These are phyloP conservation scores for Rubroshorea leprosula DNA, from an alignment of 345 rosid genomes.

Conservation along the genomic window DNA sequence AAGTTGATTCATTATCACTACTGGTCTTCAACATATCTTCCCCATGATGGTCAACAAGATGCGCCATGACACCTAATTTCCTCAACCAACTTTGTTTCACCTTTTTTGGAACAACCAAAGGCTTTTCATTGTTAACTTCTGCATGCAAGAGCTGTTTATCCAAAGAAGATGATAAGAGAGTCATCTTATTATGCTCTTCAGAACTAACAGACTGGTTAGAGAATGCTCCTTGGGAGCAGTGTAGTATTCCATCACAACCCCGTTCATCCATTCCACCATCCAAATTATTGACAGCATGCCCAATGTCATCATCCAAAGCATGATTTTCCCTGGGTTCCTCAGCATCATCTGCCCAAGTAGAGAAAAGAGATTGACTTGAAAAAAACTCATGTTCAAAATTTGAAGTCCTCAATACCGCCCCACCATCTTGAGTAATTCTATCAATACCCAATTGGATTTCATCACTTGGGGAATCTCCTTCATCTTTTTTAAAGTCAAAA, in stretches of 20 bases:
- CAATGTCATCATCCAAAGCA: conserved; percentile 15
- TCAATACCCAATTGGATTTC: conserved; percentile 18
- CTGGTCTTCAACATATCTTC: conserved; percentile 14
- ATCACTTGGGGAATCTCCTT: conserved; percentile 15
- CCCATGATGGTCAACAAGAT: conserved; percentile 26
- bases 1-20: conserved; percentile 36
- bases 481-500: conserved; percentile 19
- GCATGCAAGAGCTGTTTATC: conserved; percentile 13
- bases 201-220: conserved; percentile 32
- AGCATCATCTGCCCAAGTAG: conserved; percentile 25
- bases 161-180: neutral
- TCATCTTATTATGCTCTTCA: conserved; percentile 29
- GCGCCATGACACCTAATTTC: conserved; percentile 37
- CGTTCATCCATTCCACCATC: conserved; percentile 33
- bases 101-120: conserved; percentile 20
- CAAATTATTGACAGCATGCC: conserved; percentile 25
- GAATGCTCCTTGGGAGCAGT: too few species aligned
- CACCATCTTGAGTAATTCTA: conserved; percentile 27
- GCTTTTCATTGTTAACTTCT: conserved; percentile 21
- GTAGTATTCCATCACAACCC: conserved; percentile 14
- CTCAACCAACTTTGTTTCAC: conserved; percentile 43
- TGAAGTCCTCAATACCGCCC: conserved; percentile 33
- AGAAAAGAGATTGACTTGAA: conserved; percentile 21
- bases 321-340: conserved; percentile 24
- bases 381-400: conserved; percentile 24